Evolutionary conservation across 2,329 filamentous ascomycete species (phyloP).

Genomic region (Chaetomium globosum): DNA sequence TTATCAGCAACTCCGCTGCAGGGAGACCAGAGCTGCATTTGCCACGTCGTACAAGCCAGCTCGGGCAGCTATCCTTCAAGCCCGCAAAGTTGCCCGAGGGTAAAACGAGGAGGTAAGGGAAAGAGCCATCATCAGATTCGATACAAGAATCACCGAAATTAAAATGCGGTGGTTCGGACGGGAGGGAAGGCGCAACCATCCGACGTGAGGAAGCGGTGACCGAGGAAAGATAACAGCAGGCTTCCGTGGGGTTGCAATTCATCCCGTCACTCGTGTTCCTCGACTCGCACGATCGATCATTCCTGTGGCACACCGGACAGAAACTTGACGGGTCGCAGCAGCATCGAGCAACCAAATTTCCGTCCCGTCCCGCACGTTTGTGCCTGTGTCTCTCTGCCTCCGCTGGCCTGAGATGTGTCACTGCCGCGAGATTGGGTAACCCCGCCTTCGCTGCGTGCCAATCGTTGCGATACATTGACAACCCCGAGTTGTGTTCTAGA

Average conservation of each 20-base stretch:
- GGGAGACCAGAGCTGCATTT: neutral
- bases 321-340: constrained; percentile 25
- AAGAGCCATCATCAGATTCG: neutral
- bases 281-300: constrained; percentile 6
- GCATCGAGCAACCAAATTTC: constrained; percentile 25
- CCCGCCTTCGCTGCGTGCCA: constrained; percentile 1
- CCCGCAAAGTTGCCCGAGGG: neutral
- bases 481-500: neutral
- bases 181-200: neutral
- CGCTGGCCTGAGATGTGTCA: neutral
- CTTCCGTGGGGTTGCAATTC: neutral
- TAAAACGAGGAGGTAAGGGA: neutral
- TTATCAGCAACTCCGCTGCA: neutral
- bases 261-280: neutral
- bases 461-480: neutral
- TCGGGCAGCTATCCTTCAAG: neutral
- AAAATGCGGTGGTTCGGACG: neutral
- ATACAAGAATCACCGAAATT: neutral
- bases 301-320: neutral
- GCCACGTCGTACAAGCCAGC: neutral
- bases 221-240: neutral
- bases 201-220: neutral
- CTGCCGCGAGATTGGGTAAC: neutral
- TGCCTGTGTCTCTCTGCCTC: constrained; percentile 1
- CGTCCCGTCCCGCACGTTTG: constrained; percentile 22